Base-by-base conservation (phyloP, 306 rosid genomes). In the Coriaria nepalensis region DNA sequence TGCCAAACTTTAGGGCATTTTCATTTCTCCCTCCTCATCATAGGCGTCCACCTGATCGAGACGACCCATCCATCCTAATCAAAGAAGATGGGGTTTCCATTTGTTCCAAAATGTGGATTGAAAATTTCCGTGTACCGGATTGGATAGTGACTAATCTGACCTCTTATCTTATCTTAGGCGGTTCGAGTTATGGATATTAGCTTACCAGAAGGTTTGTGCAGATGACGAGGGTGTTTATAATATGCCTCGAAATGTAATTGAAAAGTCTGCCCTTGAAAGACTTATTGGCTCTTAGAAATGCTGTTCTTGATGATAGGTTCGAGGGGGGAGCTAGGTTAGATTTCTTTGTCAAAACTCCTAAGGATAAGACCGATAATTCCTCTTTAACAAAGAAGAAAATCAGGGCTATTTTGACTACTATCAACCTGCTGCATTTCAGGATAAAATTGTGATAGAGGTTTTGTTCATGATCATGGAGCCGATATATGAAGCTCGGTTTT, bases 351-450 rank as follows among this genome's bases (percentile, higher is more conserved):
- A 84, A 79, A 44, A 78, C 95, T 0, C 95, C 95, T 0, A 68
- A 57, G 38, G 90, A 88, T 54, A 83, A 77, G 68, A 76, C 82
- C 10, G 93, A 88, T 35, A 78, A 81, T 10, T 65, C 71, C 14
- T 77, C 97, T 0, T 60, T 90, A 56, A 81, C 93, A 0, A 90
- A 90, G 69, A 63, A 95, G 49, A 90, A 84, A 41, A 80, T 84
- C 40, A 85, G 63, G 55, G 73, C 72, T 13, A 74, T 84, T n/a
- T 59, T 84, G 64, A 84, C 90, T 0, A 78, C 97, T 4, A 72
- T 90, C 93, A 84, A 9, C 92, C 78, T 0, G 33, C 90, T 2
- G 79, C 95, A n/a, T 90, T 90, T 66, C 97, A 90, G 37, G 97
- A 90, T 41, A 81, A 47, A 55, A 62, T 90, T 45, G 97, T 84